Evolutionary conservation across 768 basidiomycete species (phyloP).

Genomic region (Nidularia pulvinata): DNA sequence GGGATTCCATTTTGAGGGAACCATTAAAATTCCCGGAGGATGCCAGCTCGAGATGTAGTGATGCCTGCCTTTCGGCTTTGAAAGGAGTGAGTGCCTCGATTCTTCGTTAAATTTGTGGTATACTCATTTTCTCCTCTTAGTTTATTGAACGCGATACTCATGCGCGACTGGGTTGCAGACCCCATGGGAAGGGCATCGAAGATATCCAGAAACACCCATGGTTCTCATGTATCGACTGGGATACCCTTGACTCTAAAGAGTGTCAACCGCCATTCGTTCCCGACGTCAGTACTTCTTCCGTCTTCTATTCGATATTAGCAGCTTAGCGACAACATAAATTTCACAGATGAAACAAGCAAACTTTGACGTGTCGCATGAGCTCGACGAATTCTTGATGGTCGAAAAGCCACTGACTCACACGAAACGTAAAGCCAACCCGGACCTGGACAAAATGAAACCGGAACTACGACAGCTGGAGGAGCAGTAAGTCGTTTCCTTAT

Average conservation of each 20-base stretch:
- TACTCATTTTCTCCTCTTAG: slow-evolving; percentile 37
- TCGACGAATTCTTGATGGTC: slow-evolving; percentile 96
- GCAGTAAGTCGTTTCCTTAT: slow-evolving; percentile 52
- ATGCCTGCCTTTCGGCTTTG: slow-evolving; percentile 65
- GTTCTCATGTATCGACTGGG: slow-evolving; percentile 86
- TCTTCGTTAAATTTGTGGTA: slow-evolving; percentile 6
- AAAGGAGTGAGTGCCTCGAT: slow-evolving; percentile 52
- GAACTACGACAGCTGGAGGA: slow-evolving; percentile 94
- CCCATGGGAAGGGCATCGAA: slow-evolving; percentile 67
- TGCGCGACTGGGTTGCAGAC: slow-evolving; percentile 79
- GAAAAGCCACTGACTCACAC: slow-evolving; percentile 97
- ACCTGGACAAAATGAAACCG: slow-evolving; percentile 86
- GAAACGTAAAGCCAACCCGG: slow-evolving; percentile 86
- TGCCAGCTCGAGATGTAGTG: slow-evolving; percentile 57
- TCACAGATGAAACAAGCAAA: slow-evolving; percentile 92
- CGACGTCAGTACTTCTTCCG: slow-evolving; percentile 61
- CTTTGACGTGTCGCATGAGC: slow-evolving; percentile 96
- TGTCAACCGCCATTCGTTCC: slow-evolving; percentile 85
- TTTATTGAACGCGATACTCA: slow-evolving; percentile 82
- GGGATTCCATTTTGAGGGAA: slow-evolving; percentile 82
- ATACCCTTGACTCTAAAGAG: slow-evolving; percentile 66
- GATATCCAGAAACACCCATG: slow-evolving; percentile 85
- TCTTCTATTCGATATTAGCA: slow-evolving; percentile 6
- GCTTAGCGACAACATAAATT: neutral
- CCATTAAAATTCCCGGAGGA: slow-evolving; percentile 77